Percentiles rank a stretch among this genome's conserved stretches.
Conservation (phyloP, 2,329 filamentous ascomycete species). For the Metarhizium robertsii region DNA sequence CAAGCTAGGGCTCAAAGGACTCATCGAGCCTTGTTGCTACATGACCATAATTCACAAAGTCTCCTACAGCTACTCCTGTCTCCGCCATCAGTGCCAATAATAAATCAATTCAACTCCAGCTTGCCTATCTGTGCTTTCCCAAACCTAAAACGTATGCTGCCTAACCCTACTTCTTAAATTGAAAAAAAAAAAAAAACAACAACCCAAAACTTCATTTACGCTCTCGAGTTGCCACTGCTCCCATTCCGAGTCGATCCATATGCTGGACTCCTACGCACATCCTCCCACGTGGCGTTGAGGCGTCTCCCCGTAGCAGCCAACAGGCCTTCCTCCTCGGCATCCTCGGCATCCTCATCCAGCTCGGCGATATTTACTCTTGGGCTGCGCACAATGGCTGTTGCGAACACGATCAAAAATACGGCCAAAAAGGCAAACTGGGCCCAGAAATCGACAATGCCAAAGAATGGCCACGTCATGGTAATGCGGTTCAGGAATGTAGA, state of each 20-base stretch:
- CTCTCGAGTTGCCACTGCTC: constrained; percentile 3
- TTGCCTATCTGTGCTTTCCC: background rate
- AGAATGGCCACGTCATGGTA: constrained; percentile 89
- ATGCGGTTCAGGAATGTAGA: constrained; percentile 90
- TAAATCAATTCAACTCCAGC: constrained; percentile 1
- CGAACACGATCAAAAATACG: constrained; percentile 73
- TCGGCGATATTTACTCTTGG: constrained; percentile 68
- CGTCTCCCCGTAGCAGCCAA: constrained; percentile 73
- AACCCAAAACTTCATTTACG: background rate
- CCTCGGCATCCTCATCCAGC: constrained; percentile 81
- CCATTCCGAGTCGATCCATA: constrained; percentile 10
- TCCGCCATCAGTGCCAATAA: background rate
- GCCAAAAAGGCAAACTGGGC: constrained; percentile 86
- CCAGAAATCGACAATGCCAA: constrained; percentile 91
- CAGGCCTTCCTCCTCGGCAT: constrained; percentile 87
- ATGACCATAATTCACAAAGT: too few species aligned
- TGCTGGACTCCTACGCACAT: constrained; percentile 55
- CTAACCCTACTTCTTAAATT: background rate
- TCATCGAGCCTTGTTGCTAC: too few species aligned
- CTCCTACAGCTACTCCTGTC: too few species aligned
- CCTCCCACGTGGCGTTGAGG: constrained; percentile 82
- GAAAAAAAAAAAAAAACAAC: background rate
- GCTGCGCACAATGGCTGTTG: constrained; percentile 70
- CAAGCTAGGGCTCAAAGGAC: too few species aligned
- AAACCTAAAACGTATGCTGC: background rate